Evolutionary conservation across 306 rosid species (phyloP).

Genomic region (Vigna angularis): DNA sequence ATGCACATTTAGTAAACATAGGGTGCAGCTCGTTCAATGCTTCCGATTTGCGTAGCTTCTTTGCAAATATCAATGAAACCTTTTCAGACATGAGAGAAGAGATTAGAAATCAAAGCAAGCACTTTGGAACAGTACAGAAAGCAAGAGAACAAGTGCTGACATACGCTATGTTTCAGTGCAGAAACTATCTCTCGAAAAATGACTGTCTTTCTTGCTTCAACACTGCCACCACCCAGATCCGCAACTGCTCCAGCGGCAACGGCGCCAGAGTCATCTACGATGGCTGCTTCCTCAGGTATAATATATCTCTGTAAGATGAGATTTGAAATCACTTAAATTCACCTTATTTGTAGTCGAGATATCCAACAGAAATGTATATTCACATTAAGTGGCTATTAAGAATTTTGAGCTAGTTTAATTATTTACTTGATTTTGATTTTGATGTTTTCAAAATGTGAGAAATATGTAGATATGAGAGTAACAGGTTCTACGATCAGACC

Average conservation of each 20-base stretch:
- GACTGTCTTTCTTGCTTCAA: conserved; percentile 62
- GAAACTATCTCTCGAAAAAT: conserved; percentile 56
- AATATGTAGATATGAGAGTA: conserved; percentile 23
- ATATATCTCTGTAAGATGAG: too few relatives aligned
- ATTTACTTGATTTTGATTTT: background rate
- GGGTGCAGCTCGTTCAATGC: conserved; percentile 64
- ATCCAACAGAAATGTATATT: too few relatives aligned
- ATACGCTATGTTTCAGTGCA: conserved; percentile 64
- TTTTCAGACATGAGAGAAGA: conserved; percentile 3
- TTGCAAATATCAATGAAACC: conserved; percentile 49
- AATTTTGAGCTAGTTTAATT: too few relatives aligned
- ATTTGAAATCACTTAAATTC: too few relatives aligned
- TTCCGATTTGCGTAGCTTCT: conserved; percentile 43
- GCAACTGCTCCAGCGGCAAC: conserved; percentile 56
- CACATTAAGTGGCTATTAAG: too few relatives aligned
- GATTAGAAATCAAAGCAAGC: conserved; percentile 41
- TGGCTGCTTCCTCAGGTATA: conserved; percentile 44
- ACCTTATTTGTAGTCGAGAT: too few relatives aligned
- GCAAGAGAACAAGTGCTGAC: conserved; percentile 35
- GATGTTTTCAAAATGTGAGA: background rate
- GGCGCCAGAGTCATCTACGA: conserved; percentile 73
- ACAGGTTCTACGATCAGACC: conserved; percentile 36
- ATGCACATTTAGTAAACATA: conserved; percentile 41
- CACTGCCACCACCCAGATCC: conserved; percentile 43
- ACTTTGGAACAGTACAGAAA: conserved; percentile 55